These are phyloP conservation scores for Comarum palustre DNA, from an alignment of 306 rosid genomes.

Conservation along the genomic window DNA sequence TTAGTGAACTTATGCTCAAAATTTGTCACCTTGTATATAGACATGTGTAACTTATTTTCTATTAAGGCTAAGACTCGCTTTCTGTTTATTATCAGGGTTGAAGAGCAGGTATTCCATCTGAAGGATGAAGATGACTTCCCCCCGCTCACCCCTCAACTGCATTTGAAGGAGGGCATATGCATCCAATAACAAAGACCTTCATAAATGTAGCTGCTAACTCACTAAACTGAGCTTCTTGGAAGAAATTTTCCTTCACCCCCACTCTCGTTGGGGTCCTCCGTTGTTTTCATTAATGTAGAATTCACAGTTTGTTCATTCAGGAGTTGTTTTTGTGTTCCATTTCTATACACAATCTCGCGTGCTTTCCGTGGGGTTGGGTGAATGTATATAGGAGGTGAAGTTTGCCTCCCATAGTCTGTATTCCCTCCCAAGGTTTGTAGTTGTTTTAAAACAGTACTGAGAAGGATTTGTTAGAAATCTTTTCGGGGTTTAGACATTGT, in stretches of 20 bases:
- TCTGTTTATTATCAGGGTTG: slow-evolving; percentile 23
- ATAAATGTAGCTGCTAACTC: slow-evolving; percentile 12
- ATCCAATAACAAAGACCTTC: slow-evolving; percentile 1
- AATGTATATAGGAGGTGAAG: slow-evolving; percentile 19
- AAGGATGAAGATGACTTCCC: slow-evolving; percentile 45
- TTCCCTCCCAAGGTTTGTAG: slow-evolving; percentile 13
- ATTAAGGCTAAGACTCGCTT: slow-evolving; percentile 19
- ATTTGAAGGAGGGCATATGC: slow-evolving; percentile 13
- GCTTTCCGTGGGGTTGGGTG: slow-evolving; percentile 2
- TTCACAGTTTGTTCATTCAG: slow-evolving; percentile 10
- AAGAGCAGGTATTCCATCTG: slow-evolving; percentile 32
- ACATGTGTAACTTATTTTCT: slow-evolving; percentile 27
- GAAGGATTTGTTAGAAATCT: neutral
- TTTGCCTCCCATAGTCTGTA: slow-evolving; percentile 4
- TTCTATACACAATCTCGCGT: neutral
- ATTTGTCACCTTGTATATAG: neutral
- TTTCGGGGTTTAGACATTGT: slow-evolving; percentile 7
- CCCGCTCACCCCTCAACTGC: slow-evolving; percentile 31
- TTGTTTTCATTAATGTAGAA: neutral
- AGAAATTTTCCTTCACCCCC: neutral
- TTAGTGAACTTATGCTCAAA: slow-evolving; percentile 24
- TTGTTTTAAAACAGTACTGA: neutral
- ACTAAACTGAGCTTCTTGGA: slow-evolving; percentile 12
- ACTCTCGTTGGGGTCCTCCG: neutral
- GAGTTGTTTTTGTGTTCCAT: neutral